Base-by-base conservation (phyloP, 768 basidiomycete genomes). In the Flagelloscypha sp. region DNA sequence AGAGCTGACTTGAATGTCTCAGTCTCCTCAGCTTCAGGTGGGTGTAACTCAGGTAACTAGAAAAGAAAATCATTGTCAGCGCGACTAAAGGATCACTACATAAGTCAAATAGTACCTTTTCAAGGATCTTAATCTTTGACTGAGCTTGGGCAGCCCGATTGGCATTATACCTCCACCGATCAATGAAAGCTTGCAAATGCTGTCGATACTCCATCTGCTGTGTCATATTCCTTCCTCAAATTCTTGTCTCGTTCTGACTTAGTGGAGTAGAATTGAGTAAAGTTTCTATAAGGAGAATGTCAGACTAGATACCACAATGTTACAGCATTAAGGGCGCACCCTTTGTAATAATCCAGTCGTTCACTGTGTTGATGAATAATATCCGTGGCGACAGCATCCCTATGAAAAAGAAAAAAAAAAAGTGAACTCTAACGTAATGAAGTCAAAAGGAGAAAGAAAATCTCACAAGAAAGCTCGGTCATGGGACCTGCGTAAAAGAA, bases 231-330 rank as follows among this genome's bases (percentile, higher is more conserved):
- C 59, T 90, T 92, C 27, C 76, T 77, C 58, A 93, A 62, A 51
- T 92, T 92, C 40, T 79, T 78, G 48, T 90, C 85, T 18, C 95
- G 82, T 53, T 98, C 95, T 4, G 84, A 86, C 62, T 98, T 97
- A 15, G 94, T 98, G 2, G 94, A 93, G 55, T 99, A 98, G 71
- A 99, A 98, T 56, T 98, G 93, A 1, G 86, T 80, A 59, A 98
- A 99, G 63, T 98, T 98, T 39, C 85, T 88, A 45, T 23, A 27
- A 29, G 16, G 7, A 6, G 19, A 36, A 49, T 27, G 36, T 42
- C 7, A 39, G 35, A 19, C 43, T 33, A 24, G 19, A 35, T 3
- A 30, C 18, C 11, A 6, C 17, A 22, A 21, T 19, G 4, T 16
- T 16, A 24, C 6, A 11, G 41, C 25, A 29, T 3, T 20, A 12